Conservation (phyloP, 805 yeast species). For the Cyberlindnera amylophila region DNA sequence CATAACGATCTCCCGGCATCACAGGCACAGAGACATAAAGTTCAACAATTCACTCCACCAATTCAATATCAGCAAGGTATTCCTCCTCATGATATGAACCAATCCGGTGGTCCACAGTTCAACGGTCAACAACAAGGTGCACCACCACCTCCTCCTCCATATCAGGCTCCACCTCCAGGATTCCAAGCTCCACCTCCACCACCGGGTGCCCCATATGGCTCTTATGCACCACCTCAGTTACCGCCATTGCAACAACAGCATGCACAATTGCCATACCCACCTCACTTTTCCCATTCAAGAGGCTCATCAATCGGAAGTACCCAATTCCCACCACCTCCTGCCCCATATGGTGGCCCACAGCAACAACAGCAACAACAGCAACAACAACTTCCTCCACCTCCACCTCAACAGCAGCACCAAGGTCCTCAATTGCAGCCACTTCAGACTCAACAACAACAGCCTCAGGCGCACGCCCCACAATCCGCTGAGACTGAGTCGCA, state of each 20-base stretch:
- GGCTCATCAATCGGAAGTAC: constrained; percentile 15
- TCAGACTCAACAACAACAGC: constrained; percentile 4
- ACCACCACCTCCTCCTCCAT: constrained; percentile 6
- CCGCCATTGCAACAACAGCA: constrained; percentile 20
- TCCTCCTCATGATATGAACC: constrained; percentile 16
- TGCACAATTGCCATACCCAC: constrained; percentile 12
- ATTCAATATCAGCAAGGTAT: constrained; percentile 33
- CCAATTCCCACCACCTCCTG: constrained; percentile 13
- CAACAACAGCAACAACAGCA: background rate
- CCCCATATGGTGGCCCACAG: constrained; percentile 5
- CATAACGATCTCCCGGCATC: constrained; percentile 38
- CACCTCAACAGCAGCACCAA: constrained; percentile 1
- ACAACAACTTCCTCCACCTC: background rate
- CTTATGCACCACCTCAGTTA: constrained; percentile 16
- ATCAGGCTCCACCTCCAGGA: background rate
- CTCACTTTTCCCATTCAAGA: constrained; percentile 14
- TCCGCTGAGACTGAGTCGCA: constrained; percentile 3
- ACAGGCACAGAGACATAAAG: constrained; percentile 31
- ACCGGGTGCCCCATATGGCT: constrained; percentile 1
- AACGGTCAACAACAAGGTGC: constrained; percentile 2
- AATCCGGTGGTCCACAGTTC: constrained; percentile 18
- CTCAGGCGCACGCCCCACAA: constrained; percentile 1
- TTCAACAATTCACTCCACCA: constrained; percentile 26
- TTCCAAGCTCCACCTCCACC: constrained; percentile 5
- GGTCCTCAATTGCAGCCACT: constrained; percentile 2